Evolutionary conservation across 768 basidiomycete genomes (phyloP).

Genomic region (Coprinopsis cinerea): DNA sequence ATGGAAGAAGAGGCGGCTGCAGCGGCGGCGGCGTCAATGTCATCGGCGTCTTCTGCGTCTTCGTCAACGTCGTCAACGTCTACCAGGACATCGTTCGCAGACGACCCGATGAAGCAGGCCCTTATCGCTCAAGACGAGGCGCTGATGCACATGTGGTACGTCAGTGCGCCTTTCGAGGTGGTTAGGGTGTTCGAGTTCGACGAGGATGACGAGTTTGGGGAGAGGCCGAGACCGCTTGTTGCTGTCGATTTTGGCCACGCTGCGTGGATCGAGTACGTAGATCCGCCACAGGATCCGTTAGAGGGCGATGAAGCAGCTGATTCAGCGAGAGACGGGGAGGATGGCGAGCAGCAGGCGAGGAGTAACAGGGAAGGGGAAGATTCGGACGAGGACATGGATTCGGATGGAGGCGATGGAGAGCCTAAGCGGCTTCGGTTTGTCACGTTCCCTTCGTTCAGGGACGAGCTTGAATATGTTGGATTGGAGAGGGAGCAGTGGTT

Average conservation of each 20-base stretch:
- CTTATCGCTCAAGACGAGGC: conserved; percentile 34
- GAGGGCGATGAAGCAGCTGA: conserved; percentile 20
- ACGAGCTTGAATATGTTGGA: conserved; percentile 23
- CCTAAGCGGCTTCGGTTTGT: conserved; percentile 60
- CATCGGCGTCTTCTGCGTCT: too few species aligned
- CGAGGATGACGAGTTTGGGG: conserved; percentile 30
- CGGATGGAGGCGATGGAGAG: background rate
- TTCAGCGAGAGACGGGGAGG: background rate
- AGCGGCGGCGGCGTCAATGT: too few species aligned
- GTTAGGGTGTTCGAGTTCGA: conserved; percentile 57
- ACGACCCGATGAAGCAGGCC: conserved; percentile 3
- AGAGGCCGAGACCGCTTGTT: conserved; percentile 62
- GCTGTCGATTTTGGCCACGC: conserved; percentile 87
- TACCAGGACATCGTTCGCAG: background rate
- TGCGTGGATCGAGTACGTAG: conserved; percentile 67
- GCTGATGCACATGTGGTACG: conserved; percentile 66
- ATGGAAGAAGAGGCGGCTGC: conserved; percentile 14
- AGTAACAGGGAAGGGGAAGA: conserved; percentile 4
- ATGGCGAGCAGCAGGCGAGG: background rate
- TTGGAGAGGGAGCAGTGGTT: conserved; percentile 15
- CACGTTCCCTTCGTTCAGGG: conserved; percentile 55
- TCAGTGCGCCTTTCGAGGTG: conserved; percentile 65
- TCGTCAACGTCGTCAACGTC: too few species aligned
- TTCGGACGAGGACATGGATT: background rate
- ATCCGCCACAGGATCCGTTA: conserved; percentile 1